A percentile compares a stretch with the other conserved stretches of the same genome.
Conservation (phyloP, 2,329 filamentous ascomycete species). For the Didymella arachidicola region DNA sequence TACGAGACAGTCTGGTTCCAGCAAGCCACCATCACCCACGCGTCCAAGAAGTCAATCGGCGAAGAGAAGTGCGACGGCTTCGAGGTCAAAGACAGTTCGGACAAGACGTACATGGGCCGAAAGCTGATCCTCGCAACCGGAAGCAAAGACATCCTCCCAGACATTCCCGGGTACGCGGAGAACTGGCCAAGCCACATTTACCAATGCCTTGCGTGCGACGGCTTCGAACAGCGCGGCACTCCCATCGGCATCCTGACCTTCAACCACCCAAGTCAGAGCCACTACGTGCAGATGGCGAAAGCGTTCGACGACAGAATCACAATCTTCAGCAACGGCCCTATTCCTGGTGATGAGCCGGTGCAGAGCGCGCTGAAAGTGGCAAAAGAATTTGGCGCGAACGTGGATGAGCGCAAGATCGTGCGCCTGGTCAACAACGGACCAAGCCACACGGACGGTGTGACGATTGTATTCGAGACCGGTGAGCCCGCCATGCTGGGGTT, state of each 20-base stretch:
- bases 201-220: conserved; percentile 68
- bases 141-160: conserved; percentile 59
- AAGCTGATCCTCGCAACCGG: conserved; percentile 66
- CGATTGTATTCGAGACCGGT: conserved; percentile 39
- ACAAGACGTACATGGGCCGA: conserved; percentile 56
- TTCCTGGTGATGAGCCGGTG: conserved; percentile 21
- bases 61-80: conserved; percentile 44
- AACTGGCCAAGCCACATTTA: conserved; percentile 60
- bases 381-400: conserved; percentile 31
- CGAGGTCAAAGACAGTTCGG: conserved; percentile 53
- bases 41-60: conserved; percentile 33
- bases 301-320: conserved; percentile 39
- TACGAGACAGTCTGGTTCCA: conserved; percentile 50
- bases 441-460: conserved; percentile 36
- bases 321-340: conserved; percentile 37
- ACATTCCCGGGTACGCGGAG: conserved; percentile 62
- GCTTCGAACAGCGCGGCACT: conserved; percentile 63
- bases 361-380: conserved; percentile 33
- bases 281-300: conserved; percentile 37
- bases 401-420: conserved; percentile 38
- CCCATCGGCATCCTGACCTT: conserved; percentile 41
- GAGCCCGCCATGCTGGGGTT: conserved; percentile 39
- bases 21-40: conserved; percentile 32
- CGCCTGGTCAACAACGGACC: conserved; percentile 40
- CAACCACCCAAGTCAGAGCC: conserved; percentile 30